Conservation (phyloP, 129 eudicot species). For the Flaveria ramosissima region DNA sequence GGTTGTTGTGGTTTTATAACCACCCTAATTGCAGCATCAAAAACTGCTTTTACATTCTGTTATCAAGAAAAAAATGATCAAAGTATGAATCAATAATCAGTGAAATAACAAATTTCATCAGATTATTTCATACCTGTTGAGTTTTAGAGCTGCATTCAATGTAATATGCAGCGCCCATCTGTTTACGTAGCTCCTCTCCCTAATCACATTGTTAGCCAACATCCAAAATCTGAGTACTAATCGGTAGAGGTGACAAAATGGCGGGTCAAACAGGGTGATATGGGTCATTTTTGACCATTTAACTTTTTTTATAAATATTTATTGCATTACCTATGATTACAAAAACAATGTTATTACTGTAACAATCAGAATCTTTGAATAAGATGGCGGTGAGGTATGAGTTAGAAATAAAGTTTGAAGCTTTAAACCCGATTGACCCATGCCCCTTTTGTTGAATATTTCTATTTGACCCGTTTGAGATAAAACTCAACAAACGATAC, state of each 20-base stretch:
- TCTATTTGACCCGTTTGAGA: neutral
- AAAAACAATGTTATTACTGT: neutral
- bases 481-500: neutral
- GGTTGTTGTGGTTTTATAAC: constrained; percentile 95
- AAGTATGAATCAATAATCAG: neutral
- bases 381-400: neutral
- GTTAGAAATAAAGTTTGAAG: neutral
- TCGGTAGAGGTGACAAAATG: constrained; percentile 6
- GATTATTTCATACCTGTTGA: constrained; percentile 66
- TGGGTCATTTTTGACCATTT: neutral
- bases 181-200: constrained; percentile 97
- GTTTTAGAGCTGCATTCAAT: constrained; percentile 98
- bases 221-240: constrained; percentile 14
- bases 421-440: neutral
- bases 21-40: constrained; percentile 90
- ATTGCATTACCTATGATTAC: neutral
- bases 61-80: constrained; percentile 8
- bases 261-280: neutral
- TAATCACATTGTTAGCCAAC: constrained; percentile 32
- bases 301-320: neutral
- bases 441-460: neutral
- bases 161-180: constrained; percentile 86
- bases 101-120: constrained; percentile 7
- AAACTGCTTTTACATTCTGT: constrained; percentile 93
- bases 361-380: neutral